A percentile compares a stretch with the other conserved stretches of the same genome.
Conservation (phyloP, 2,329 filamentous ascomycete genomes). For the Diaporthe amygdali region DNA sequence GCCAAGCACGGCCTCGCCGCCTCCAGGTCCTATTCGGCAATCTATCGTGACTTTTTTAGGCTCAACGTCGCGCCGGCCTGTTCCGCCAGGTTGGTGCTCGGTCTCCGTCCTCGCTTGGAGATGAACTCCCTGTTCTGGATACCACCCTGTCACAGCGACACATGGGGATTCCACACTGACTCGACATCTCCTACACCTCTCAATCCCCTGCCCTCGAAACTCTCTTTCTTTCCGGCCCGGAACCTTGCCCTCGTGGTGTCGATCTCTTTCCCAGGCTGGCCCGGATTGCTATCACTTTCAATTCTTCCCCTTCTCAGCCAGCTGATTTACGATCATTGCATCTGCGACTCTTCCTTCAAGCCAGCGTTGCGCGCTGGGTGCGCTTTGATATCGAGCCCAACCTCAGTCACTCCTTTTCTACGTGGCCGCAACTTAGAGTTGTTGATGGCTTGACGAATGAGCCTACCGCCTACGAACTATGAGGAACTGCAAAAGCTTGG, state of each 20-base stretch:
- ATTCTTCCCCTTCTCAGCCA: not conserved
- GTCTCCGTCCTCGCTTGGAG: constrained; percentile 1
- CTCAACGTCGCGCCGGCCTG: constrained; percentile 10
- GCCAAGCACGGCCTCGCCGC: constrained; percentile 6
- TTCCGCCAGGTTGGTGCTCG: constrained; percentile 1
- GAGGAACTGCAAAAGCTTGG: not conserved
- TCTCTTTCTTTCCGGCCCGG: constrained; percentile 1
- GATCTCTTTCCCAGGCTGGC: constrained; percentile 7
- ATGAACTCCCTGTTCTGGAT: constrained; percentile 3
- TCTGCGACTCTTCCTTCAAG: not conserved
- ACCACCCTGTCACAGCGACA: not conserved
- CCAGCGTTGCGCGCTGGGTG: constrained; percentile 16
- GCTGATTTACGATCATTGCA: not conserved
- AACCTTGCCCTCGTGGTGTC: constrained; percentile 6
- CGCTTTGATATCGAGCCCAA: not conserved
- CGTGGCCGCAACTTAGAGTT: not conserved
- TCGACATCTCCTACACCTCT: constrained; percentile 3
- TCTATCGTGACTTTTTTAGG: not conserved
- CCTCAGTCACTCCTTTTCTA: constrained; percentile 6
- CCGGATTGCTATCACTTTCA: not conserved
- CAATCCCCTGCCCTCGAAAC: not conserved
- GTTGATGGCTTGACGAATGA: not conserved
- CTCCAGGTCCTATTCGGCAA: not conserved
- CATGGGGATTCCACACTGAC: constrained; percentile 11
- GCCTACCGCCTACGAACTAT: constrained; percentile 1